Evolutionary conservation across 2,329 filamentous ascomycete genomes (phyloP), one percentile per base, ranked within the genome.

Genomic region (Exophiala sp.): DNA sequence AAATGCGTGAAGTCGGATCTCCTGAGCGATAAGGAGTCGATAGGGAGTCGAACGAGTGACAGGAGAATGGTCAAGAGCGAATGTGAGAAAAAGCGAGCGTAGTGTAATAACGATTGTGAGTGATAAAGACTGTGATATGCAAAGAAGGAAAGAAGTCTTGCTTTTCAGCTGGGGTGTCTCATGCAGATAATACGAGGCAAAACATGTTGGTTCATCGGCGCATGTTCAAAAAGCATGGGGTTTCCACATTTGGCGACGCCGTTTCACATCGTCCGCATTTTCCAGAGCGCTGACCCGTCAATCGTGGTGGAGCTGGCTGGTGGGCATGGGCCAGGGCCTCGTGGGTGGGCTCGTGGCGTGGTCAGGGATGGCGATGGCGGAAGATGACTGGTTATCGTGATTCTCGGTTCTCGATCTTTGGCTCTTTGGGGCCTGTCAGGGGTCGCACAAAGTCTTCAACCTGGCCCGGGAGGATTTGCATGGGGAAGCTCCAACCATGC

Each of bases 81-180:
- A 39, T 21, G 57, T 55, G 18, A 38, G 34, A 20, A 43, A 54
- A 41, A 47, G 36, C 18, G 48, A 56, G 36, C 34, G 55, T 29
- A 4, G 24, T 29, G 24, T 4, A 29, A 4, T 3, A 29, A 29
- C 24, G 24, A 29, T 8, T 29, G 24, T 29, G 24, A 29, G 24
- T 29, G 24, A 29, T 4, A 29, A 2, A 29, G 24, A 29, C 24
- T 53, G 39, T 53, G 39, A 57, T 55, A 43, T 48, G 48, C 47
- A 55, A 47, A 32, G 43, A 44, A 44, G 50, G 18, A 47, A 38
- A 50, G 40, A 51, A 36, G 34, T 34, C 24, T 49, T 52, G 52
- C 39, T 47, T 52, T 55, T 57, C 57, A 52, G 57, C 54, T 57
- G 50, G 32, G 39, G 45, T 21, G 38, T 57, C 49, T 38, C 51